Evolutionary conservation across 2,329 filamentous ascomycete species (phyloP).

Genomic region (Pseudocercospora crystallina): DNA sequence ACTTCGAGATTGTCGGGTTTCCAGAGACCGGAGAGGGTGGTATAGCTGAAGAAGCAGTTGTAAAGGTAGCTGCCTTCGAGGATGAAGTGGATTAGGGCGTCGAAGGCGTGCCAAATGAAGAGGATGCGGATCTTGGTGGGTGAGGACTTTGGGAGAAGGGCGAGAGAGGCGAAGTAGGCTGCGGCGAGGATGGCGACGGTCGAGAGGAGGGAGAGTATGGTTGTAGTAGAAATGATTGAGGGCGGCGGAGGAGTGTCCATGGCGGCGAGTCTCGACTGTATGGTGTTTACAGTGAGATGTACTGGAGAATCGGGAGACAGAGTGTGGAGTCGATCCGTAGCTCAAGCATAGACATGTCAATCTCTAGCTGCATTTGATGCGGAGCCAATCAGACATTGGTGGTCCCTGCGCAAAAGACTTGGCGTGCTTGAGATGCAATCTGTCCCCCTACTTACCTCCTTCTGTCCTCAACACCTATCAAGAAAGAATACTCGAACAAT

Average conservation of each 20-base stretch:
- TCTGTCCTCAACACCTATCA: too few relatives aligned
- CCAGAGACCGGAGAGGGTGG: constrained; percentile 36
- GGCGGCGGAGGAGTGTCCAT: background rate
- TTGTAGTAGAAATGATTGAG: constrained; percentile 48
- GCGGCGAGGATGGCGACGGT: constrained; percentile 55
- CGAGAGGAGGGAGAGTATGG: constrained; percentile 55
- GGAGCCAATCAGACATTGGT: too few relatives aligned
- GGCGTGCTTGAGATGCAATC: too few relatives aligned
- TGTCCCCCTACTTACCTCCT: too few relatives aligned
- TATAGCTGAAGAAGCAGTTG: constrained; percentile 81
- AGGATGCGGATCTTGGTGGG: constrained; percentile 66
- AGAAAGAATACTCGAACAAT: too few relatives aligned
- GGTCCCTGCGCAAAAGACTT: too few relatives aligned
- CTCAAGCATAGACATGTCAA: too few relatives aligned
- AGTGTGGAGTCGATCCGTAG: too few relatives aligned
- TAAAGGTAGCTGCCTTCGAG: constrained; percentile 91
- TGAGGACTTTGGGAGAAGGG: constrained; percentile 52
- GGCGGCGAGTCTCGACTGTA: too few relatives aligned
- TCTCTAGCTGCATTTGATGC: too few relatives aligned
- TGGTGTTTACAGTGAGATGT: too few relatives aligned
- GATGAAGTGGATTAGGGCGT: constrained; percentile 85
- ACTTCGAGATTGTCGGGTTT: constrained; percentile 18
- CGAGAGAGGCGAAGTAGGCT: constrained; percentile 52
- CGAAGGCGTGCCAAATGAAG: constrained; percentile 94
- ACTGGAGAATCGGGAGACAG: too few relatives aligned